These are phyloP conservation scores for Botrytis squamosa DNA, from an alignment of 2,329 filamentous ascomycete species.

Conservation along the genomic window DNA sequence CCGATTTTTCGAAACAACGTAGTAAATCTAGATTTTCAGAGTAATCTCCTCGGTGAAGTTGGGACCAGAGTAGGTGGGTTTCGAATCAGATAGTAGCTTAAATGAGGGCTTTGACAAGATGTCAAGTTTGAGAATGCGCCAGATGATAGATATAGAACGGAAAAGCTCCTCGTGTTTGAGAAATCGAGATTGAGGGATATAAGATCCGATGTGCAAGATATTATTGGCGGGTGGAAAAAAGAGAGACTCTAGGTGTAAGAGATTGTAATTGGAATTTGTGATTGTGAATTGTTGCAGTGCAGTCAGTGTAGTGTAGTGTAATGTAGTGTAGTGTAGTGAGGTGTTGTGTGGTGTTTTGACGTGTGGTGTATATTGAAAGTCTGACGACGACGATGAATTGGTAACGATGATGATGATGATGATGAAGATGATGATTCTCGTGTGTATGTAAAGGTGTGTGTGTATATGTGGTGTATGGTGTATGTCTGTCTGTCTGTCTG, in stretches of 20 bases:
- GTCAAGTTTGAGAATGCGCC: constrained; percentile 14
- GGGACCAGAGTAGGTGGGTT: background rate
- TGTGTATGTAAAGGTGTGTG: background rate
- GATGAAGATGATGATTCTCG: background rate
- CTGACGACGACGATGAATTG: background rate
- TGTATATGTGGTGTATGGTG: background rate
- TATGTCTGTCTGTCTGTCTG: background rate
- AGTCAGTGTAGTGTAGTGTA: background rate
- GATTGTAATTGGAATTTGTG: background rate
- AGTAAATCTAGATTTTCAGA: background rate
- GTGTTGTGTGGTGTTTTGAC: background rate
- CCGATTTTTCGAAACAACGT: constrained; percentile 3
- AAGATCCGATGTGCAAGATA: background rate
- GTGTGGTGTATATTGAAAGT: background rate
- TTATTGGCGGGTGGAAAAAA: background rate
- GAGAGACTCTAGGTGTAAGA: background rate
- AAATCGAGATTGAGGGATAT: background rate
- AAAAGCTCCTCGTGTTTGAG: background rate
- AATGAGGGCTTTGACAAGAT: constrained; percentile 2
- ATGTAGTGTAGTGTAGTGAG: too few relatives aligned
- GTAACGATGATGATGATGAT: background rate
- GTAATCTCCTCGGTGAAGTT: background rate
- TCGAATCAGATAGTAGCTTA: background rate
- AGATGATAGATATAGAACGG: background rate
- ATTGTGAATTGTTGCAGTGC: too few relatives aligned